Base-by-base conservation (phyloP, 2,329 filamentous ascomycete species). In the Cladosporium sp. region DNA sequence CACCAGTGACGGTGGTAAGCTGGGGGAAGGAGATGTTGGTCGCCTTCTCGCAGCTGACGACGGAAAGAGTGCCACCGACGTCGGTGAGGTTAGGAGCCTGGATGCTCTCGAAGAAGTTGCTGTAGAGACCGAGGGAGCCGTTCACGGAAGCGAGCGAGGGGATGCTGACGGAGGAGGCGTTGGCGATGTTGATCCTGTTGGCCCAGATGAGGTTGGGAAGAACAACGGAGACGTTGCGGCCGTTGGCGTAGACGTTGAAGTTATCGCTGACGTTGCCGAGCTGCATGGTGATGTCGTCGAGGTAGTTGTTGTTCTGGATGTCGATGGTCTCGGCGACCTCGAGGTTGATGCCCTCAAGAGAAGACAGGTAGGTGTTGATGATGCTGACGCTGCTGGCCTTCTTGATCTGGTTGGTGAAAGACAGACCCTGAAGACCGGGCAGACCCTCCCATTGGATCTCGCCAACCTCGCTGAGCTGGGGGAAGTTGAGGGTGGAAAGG, bases 241-340 rank as follows among this genome's bases (percentile, higher is more conserved):
- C 89, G 84, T 99, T 99, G 83, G 89, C 88, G 73, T 88, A 87
- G 76, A 99, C 88, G 74, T 85, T 88, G 62, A 97, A 82, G 56
- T 84, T 79, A 65, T 86, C 83, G 70, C 85, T 90, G 73, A 97
- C 86, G 81, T 91, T 94, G 78, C 85, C 85, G 66, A 98, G 85
- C 77, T 90, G 86, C 79, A 93, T 91, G 76, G 87, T 86, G 82
- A 96, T 91, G 68, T 83, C 84, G 76, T 86, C 87, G 72, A 99
- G 85, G 76, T 90, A 89, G 68, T 82, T 82, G 88, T 98, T 98
- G 89, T 97, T 97, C 86, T 91, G 90, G 80, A 99, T 90, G 78
- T 91, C 84, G 77, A 99, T 86, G 71, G 82, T 84, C 65, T 86
- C 85, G 64, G 92, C 89, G n/a, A 85, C 84, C 69, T 87, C 80